phyloP scores from a whole-genome alignment of 192 early-diverging fungal genomes.

The Paraglomus occultum region DNA sequence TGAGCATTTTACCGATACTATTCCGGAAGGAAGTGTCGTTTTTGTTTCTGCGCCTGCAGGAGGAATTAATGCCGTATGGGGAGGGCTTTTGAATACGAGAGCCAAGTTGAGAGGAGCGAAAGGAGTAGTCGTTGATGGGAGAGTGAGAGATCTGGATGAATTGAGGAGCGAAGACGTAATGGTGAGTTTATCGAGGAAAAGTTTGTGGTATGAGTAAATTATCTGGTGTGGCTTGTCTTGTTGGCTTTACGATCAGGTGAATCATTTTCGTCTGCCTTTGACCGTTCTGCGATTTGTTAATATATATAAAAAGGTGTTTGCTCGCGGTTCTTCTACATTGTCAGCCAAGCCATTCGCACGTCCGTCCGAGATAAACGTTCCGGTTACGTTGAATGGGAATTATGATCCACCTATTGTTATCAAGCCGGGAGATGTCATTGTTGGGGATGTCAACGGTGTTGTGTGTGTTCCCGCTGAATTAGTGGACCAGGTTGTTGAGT shows the following conservation, averaged over 20 bases:
- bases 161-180: constrained; percentile 47
- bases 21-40: constrained; percentile 45
- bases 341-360: constrained; percentile 46
- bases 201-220: too few relatives aligned
- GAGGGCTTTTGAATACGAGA: constrained; percentile 57
- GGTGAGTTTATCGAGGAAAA: constrained; percentile 28
- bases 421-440: constrained; percentile 53
- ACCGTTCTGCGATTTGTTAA: background rate
- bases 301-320: constrained; percentile 48
- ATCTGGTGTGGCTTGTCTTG: background rate
- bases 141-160: constrained; percentile 54
- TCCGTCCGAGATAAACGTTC: constrained; percentile 43
- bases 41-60: constrained; percentile 53
- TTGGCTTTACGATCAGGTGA: too few relatives aligned
- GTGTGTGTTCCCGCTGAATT: constrained; percentile 50
- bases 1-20: constrained; percentile 43
- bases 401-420: constrained; percentile 43
- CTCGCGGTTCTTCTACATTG: constrained; percentile 48
- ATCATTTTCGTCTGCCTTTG: too few relatives aligned
- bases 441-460: constrained; percentile 56
- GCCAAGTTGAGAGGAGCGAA: constrained; percentile 43
- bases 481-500: constrained; percentile 43
- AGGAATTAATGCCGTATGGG: constrained; percentile 56
- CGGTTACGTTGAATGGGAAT: constrained; percentile 45
- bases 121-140: constrained; percentile 56